A percentile compares a stretch with the other conserved stretches of the same genome.
phyloP scores from a whole-genome alignment of 352 stramenopile genomes.

The Pythium graminicola region DNA sequence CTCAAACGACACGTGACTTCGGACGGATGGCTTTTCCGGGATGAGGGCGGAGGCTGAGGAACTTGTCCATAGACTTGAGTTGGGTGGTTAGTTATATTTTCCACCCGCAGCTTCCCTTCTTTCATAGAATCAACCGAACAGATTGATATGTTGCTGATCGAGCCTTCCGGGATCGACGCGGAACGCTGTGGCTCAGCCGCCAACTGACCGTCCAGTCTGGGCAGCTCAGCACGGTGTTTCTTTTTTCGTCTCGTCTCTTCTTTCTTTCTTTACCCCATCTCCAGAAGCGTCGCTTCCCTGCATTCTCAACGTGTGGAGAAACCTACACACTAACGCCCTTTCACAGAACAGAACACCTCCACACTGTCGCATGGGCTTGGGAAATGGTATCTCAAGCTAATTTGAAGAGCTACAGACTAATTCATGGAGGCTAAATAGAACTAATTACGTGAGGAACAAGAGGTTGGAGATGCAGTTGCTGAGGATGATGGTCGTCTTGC shows the following conservation, averaged over 20 bases:
- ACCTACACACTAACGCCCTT: not conserved
- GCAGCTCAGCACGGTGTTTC: conserved; percentile 3
- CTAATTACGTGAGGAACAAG: conserved; percentile 4
- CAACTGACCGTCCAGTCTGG: conserved; percentile 1
- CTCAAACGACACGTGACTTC: conserved; percentile 3
- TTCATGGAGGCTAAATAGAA: not conserved
- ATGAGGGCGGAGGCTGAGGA: conserved; percentile 13
- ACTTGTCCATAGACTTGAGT: not conserved
- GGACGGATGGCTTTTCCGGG: conserved; percentile 12
- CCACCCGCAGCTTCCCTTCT: conserved; percentile 22
- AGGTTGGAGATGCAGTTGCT: conserved; percentile 16
- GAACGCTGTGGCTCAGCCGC: conserved; percentile 7
- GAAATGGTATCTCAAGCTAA: conserved; percentile 8
- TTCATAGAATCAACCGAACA: conserved; percentile 14
- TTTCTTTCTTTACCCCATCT: conserved; percentile 22
- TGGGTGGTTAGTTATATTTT: conserved; percentile 28
- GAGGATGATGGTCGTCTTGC: not conserved
- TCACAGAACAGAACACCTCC: not conserved
- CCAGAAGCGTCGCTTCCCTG: conserved; percentile 12
- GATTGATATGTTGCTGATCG: conserved; percentile 5
- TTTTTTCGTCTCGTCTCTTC: conserved; percentile 15
- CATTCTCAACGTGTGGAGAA: not conserved
- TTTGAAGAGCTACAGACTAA: not conserved
- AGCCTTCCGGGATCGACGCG: conserved; percentile 7
- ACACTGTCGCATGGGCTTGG: not conserved